These are phyloP conservation scores for Diophrys sp. DNA, from an alignment of 73 alveolate genomes.

Conservation along the genomic window DNA sequence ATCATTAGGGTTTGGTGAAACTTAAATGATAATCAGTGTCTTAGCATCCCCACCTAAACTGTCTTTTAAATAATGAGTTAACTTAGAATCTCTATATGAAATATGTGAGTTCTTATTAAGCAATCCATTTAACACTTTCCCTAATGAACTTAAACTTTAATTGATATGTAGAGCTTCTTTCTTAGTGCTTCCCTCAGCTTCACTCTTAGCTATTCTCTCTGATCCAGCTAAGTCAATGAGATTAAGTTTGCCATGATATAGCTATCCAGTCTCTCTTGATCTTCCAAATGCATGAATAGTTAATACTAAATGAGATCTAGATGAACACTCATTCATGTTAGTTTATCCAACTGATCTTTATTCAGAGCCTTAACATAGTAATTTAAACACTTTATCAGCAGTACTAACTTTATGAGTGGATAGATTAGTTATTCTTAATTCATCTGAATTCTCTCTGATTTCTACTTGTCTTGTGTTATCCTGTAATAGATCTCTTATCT, in stretches of 20 bases:
- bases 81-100: slow-evolving; percentile 72
- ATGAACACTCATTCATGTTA: slow-evolving; percentile 78
- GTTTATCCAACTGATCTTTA: slow-evolving; percentile 84
- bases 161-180: slow-evolving; percentile 65
- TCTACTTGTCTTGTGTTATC: slow-evolving; percentile 17
- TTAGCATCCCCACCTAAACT: slow-evolving; percentile 90
- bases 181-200: slow-evolving; percentile 48
- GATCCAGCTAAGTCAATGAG: slow-evolving; percentile 96
- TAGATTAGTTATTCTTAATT: slow-evolving; percentile 5
- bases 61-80: slow-evolving; percentile 80
- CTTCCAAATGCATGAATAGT: slow-evolving; percentile 68
- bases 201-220: slow-evolving; percentile 70
- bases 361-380: slow-evolving; percentile 64
- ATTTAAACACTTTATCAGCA: slow-evolving; percentile 17
- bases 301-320: slow-evolving; percentile 92
- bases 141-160: slow-evolving; percentile 40
- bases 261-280: slow-evolving; percentile 16
- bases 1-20: slow-evolving; percentile 65
- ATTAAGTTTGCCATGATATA: slow-evolving; percentile 78
- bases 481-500: slow-evolving; percentile 68
- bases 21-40: slow-evolving; percentile 75
- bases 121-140: slow-evolving; percentile 50
- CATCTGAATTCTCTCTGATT: slow-evolving; percentile 37
- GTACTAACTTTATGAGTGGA: slow-evolving; percentile 16
- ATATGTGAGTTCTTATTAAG: slow-evolving; percentile 54